Evolutionary conservation across 768 basidiomycete genomes (phyloP).

Genomic region (Suillus alpinus): DNA sequence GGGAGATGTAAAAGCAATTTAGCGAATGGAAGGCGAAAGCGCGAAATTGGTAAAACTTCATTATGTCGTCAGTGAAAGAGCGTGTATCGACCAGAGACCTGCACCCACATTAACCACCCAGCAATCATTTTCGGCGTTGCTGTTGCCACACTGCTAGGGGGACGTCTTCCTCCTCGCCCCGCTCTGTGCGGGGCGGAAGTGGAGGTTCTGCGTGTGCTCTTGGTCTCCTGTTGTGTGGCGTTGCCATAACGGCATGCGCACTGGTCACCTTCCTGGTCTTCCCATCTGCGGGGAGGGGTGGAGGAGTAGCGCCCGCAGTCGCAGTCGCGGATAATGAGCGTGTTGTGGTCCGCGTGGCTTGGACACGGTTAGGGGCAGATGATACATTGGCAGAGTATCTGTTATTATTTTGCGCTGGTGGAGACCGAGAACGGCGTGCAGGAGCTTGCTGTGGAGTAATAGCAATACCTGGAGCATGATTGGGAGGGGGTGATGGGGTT

Average conservation of each 20-base stretch:
- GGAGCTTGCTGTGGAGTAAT: slow-evolving; percentile 27
- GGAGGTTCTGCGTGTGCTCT: slow-evolving; percentile 38
- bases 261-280: slow-evolving; percentile 63
- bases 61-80: background rate
- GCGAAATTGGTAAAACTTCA: background rate
- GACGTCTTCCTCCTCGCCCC: slow-evolving; percentile 71
- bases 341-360: slow-evolving; percentile 42
- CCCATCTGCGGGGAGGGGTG: slow-evolving; percentile 39
- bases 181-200: slow-evolving; percentile 27
- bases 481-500: slow-evolving; percentile 35
- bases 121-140: slow-evolving; percentile 44
- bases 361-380: slow-evolving; percentile 23
- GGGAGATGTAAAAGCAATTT: background rate
- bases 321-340: slow-evolving; percentile 64
- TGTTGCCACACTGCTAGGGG: slow-evolving; percentile 80
- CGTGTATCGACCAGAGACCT: background rate
- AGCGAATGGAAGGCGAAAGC: background rate
- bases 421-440: slow-evolving; percentile 49
- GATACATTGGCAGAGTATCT: slow-evolving; percentile 28
- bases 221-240: slow-evolving; percentile 35
- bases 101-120: background rate
- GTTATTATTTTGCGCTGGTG: slow-evolving; percentile 42
- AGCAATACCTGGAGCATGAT: slow-evolving; percentile 22
- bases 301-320: slow-evolving; percentile 44
- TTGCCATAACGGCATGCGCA: slow-evolving; percentile 52